Conservation (phyloP, 208 protist species). For the Lotmaria passim region DNA sequence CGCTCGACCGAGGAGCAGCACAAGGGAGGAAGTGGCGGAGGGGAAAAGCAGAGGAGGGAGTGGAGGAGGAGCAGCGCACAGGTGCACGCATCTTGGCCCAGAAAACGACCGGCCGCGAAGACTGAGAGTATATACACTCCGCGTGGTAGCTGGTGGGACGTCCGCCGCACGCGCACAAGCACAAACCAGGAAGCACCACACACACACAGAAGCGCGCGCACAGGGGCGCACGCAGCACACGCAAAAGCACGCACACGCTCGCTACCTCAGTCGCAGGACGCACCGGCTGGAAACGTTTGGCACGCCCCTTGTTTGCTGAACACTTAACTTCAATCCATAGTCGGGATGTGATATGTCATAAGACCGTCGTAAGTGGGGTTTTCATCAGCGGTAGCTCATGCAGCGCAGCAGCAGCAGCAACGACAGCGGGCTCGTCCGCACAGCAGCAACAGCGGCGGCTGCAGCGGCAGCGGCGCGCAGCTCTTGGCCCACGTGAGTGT, state of each 20-base stretch:
- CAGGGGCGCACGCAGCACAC: background rate
- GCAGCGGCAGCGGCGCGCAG: background rate
- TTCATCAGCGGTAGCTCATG: constrained; percentile 14
- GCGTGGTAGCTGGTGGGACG: constrained; percentile 19
- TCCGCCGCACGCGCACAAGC: constrained; percentile 16
- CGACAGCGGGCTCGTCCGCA: background rate
- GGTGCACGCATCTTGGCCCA: constrained; percentile 16
- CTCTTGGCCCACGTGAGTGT: constrained; percentile 22
- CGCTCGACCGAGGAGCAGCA: background rate
- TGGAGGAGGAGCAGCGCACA: background rate
- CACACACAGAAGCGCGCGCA: background rate
- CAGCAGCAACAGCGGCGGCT: constrained; percentile 1
- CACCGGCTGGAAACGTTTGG: constrained; percentile 62
- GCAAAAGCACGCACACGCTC: background rate
- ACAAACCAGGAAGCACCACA: constrained; percentile 7
- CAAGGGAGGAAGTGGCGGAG: background rate
- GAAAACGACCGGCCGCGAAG: constrained; percentile 24
- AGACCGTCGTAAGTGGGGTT: constrained; percentile 9
- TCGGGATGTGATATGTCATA: constrained; percentile 24
- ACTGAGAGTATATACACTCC: constrained; percentile 14
- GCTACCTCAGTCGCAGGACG: constrained; percentile 51
- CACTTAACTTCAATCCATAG: constrained; percentile 68
- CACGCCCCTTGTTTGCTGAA: constrained; percentile 43
- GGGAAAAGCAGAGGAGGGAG: background rate
- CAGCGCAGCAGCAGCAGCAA: too few species aligned